Conservation (phyloP, 495 filamentous ascomycete species). For the Sordaria brevicollis region DNA sequence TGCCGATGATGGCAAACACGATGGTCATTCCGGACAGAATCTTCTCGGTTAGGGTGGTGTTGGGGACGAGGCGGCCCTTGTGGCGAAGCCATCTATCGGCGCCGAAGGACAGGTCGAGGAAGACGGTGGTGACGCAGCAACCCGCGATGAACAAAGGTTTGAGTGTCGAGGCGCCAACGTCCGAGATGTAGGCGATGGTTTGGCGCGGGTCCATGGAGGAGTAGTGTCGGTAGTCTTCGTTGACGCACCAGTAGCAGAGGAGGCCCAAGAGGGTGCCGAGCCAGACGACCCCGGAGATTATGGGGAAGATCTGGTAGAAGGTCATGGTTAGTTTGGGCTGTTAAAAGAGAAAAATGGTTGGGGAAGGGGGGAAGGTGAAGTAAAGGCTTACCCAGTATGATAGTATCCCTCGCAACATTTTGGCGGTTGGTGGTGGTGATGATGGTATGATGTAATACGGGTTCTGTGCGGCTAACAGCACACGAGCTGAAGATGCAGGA, state of each 20-base stretch:
- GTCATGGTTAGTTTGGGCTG: constrained; percentile 8
- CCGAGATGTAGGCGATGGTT: constrained; percentile 76
- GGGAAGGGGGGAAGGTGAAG: not conserved
- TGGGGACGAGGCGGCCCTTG: constrained; percentile 57
- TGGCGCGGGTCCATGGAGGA: constrained; percentile 53
- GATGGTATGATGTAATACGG: not conserved
- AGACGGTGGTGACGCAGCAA: constrained; percentile 66
- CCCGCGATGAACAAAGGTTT: constrained; percentile 86
- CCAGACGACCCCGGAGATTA: constrained; percentile 75
- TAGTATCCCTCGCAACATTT: constrained; percentile 24
- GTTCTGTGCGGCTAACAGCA: not conserved
- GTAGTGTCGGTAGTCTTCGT: constrained; percentile 49
- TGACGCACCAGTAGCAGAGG: constrained; percentile 51
- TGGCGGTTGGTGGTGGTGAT: not conserved
- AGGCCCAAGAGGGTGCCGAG: constrained; percentile 50
- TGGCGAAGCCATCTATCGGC: constrained; percentile 78
- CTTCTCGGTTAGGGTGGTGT: constrained; percentile 59
- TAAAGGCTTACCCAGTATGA: constrained; percentile 41
- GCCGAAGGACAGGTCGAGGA: constrained; percentile 72
- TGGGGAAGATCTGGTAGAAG: constrained; percentile 62
- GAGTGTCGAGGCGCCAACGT: constrained; percentile 56
- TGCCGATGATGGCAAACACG: constrained; percentile 64
- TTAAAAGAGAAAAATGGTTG: not conserved
- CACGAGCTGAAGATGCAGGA: not conserved
- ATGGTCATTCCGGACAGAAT: constrained; percentile 58